Evolutionary conservation across 768 basidiomycete species (phyloP), one percentile per base, ranked within the genome.

Genomic region (Goffeauzyma gilvescens): DNA sequence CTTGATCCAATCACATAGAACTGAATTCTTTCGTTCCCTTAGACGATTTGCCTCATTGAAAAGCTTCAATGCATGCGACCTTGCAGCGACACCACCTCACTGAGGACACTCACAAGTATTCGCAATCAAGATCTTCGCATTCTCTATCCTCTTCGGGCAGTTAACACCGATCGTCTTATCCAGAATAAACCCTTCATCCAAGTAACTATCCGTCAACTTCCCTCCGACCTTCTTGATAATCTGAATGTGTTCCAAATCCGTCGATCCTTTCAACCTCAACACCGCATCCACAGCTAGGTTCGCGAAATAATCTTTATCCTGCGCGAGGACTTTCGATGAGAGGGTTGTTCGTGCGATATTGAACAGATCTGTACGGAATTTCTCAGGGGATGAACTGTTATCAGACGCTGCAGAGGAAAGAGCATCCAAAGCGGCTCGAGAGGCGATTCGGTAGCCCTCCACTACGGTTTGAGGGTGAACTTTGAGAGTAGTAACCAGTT

Each of bases 141-240:
- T 89, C 59, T 93, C 84, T 55, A 95, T 70, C 30, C 84, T 75
- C 65, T 95, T 95, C 4, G 90, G 87, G 23, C 83, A 87, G 68
- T 90, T 90, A 17, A 81, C 79, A 8, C 82, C 82, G 43, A 96
- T 90, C 7, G 75, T 72, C 69, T 98, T 98, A 67, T 96, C 87
- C 21, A 98, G 76, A 56, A 98, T 96, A 69, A 96, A 98, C 34
- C 41, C 90, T 69, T 96, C 93, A 57, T 93, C 89, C 25, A 98
- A 75, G 69, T 96, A 98, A 5, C 86, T 90, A 57, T 96, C 90
- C 0, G 86, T 90, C 55, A 98, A 72, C 69, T 95, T 98, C 38
- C 90, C 90, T 44, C 90, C 90, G n/a, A 83, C 84, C 67, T 95
- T 95, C 73, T 98, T 98, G 70, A 96, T 98, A 63, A 96, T 79